phyloP scores from a whole-genome alignment of 331 rosid species.

The Spiraea crenata region DNA sequence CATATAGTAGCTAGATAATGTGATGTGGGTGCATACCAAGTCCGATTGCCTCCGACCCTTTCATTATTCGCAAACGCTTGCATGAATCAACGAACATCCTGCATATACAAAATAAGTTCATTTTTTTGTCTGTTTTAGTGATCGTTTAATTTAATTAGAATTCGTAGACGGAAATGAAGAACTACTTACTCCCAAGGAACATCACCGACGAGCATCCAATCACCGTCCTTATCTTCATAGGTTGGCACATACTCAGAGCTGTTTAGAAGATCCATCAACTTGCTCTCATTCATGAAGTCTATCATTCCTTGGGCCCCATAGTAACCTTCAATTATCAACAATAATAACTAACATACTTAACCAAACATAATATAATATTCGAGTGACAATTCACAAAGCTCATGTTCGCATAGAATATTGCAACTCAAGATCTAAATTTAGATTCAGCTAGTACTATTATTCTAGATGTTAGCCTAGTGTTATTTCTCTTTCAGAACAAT shows the following conservation, averaged over 20 bases:
- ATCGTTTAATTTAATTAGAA: conserved; percentile 3
- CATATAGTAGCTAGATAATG: too few species aligned
- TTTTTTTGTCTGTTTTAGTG: not conserved
- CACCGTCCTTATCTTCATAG: conserved; percentile 99
- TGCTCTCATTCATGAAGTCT: conserved; percentile 98
- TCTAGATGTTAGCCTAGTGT: too few species aligned
- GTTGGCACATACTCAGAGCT: conserved; percentile 98
- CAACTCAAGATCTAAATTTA: not conserved
- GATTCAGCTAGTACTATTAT: too few species aligned
- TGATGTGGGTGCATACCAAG: conserved; percentile 46
- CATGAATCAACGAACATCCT: conserved; percentile 93
- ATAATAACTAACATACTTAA: not conserved
- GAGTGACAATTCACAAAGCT: not conserved
- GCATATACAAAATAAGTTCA: conserved; percentile 4
- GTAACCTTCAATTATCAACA: conserved; percentile 50
- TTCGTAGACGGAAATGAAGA: conserved; percentile 6
- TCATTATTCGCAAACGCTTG: conserved; percentile 90
- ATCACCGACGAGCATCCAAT: conserved; percentile 99
- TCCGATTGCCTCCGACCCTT: conserved; percentile 93
- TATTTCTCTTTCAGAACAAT: not conserved
- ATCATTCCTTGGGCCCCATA: conserved; percentile 98
- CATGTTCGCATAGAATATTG: not conserved
- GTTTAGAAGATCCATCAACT: conserved; percentile 98
- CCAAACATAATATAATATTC: not conserved
- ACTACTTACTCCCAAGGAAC: conserved; percentile 98